Evolutionary conservation across 2,329 filamentous ascomycete species (phyloP), one percentile per base, ranked within the genome.

Genomic region (Cytospora piceae): DNA sequence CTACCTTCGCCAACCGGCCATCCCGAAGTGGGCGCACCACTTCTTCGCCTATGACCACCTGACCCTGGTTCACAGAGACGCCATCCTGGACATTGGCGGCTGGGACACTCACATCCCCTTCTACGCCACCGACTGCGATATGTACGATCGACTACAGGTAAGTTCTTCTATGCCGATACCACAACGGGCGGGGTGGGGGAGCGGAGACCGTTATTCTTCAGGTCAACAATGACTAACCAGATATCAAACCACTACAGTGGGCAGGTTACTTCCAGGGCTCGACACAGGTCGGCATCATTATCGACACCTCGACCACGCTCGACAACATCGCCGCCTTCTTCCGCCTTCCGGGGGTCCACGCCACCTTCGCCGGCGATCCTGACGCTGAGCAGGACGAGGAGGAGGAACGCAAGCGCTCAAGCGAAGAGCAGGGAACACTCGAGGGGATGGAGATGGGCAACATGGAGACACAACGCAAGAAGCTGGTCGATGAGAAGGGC

Each of bases 41-140:
- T 83, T 82, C 73, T 85, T 84, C 70, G 76, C 77, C 5, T 85
- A 76, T 68, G 83, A 85, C 70, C 78, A 78, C 62, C 75, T 85
- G n/a, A 78, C 81, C 0, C 74, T 84, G 15, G 80, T 85, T 27
- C 84, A 85, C 68, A 77, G 79, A 32, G 75, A 72, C 9, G 77
- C 81, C 7, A 78, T 79, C 63, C 74, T 78, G 58, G 74, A 76
- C n/a, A 73, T 83, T 42, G 76, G 83, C 20, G 79, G 76, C 0
- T 85, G 82, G 80, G 83, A 85, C 69, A 79, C 79, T 2, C 72
- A 81, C 68, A 83, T 85, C 63, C 80, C 82, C 1, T 84, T 80
- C 67, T 84, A 84, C 67, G 77, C 74, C 55, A 80, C 78, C 37
- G 82, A 84, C 70, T 84, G 80, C 71, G 81, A 83, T 65, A 78